Evolutionary conservation across 2,329 filamentous ascomycete genomes (phyloP).

Genomic region (Colletotrichum endophyticum): DNA sequence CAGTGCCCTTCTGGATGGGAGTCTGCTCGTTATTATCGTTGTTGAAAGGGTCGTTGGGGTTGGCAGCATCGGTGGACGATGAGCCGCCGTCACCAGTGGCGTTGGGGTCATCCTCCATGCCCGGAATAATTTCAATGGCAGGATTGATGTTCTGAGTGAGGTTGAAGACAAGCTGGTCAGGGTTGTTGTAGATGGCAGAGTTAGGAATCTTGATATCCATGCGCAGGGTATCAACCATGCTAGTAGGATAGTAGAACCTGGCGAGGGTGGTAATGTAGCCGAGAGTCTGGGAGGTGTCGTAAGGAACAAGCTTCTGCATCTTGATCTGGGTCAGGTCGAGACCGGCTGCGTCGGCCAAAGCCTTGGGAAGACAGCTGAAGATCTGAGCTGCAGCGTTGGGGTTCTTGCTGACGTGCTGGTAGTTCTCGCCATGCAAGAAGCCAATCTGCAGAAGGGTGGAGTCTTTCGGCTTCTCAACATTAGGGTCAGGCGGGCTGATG

Average conservation of each 20-base stretch:
- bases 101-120: constrained; percentile 45
- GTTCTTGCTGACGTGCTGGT: constrained; percentile 77
- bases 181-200: constrained; percentile 77
- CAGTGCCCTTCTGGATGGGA: constrained; percentile 66
- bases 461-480: constrained; percentile 61
- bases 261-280: constrained; percentile 83
- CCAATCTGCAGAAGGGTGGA: constrained; percentile 81
- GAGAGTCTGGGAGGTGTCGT: constrained; percentile 71
- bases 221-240: constrained; percentile 70
- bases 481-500: constrained; percentile 72
- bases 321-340: constrained; percentile 61
- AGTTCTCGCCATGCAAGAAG: constrained; percentile 83
- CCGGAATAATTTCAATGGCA: constrained; percentile 70
- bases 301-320: constrained; percentile 76
- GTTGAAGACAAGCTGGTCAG: constrained; percentile 67
- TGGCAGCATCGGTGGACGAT: constrained; percentile 36
- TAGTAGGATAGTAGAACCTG: constrained; percentile 72
- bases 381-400: constrained; percentile 81
- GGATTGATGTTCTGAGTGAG: constrained; percentile 85
- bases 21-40: constrained; percentile 53
- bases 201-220: constrained; percentile 74
- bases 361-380: constrained; percentile 77
- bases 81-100: constrained; percentile 42
- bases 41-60: constrained; percentile 47
- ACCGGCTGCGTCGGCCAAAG: constrained; percentile 68